These are phyloP conservation scores for Sugiyamaella xylanicola DNA, from an alignment of 1,139 yeast genomes.

Conservation along the genomic window DNA sequence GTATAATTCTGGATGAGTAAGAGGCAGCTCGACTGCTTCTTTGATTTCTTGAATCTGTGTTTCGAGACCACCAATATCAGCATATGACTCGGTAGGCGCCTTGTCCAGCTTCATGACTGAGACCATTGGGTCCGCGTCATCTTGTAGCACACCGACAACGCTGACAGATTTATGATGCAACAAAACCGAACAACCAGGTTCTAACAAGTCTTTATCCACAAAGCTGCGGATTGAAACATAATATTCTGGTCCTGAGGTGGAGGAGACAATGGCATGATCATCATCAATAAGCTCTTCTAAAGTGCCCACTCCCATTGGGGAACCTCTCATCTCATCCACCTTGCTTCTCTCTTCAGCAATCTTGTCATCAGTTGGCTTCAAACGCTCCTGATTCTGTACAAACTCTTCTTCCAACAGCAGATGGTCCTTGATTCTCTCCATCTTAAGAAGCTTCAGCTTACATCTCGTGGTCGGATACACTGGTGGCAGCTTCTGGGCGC, in stretches of 20 bases:
- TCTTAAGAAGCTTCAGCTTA: slow-evolving; percentile 81
- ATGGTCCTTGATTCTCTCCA: slow-evolving; percentile 97
- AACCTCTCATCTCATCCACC: slow-evolving; percentile 93
- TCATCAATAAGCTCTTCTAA: slow-evolving; percentile 96
- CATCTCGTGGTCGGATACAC: slow-evolving; percentile 94
- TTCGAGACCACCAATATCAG: slow-evolving; percentile 97
- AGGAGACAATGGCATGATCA: slow-evolving; percentile 97
- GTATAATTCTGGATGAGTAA: slow-evolving; percentile 95
- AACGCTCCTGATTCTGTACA: slow-evolving; percentile 89
- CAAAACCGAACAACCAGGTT: slow-evolving; percentile 97
- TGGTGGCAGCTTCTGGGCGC: slow-evolving; percentile 80
- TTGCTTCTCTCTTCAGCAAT: slow-evolving; percentile 95
- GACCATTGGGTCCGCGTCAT: slow-evolving; percentile 97
- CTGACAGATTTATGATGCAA: slow-evolving; percentile 95
- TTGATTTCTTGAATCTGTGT: slow-evolving; percentile 96
- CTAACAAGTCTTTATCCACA: slow-evolving; percentile 93
- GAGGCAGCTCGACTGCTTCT: slow-evolving; percentile 95
- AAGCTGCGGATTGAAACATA: slow-evolving; percentile 95
- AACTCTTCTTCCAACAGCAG: slow-evolving; percentile 92
- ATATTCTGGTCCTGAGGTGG: slow-evolving; percentile 95
- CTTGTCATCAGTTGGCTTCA: slow-evolving; percentile 95
- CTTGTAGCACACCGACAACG: slow-evolving; percentile 92
- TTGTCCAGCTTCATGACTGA: slow-evolving; percentile 97
- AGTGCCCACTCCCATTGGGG: slow-evolving; percentile 96
- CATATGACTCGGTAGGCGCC: slow-evolving; percentile 95